Evolutionary conservation across 2,329 filamentous ascomycete genomes (phyloP).

Genomic region (Exserohilum turcica): DNA sequence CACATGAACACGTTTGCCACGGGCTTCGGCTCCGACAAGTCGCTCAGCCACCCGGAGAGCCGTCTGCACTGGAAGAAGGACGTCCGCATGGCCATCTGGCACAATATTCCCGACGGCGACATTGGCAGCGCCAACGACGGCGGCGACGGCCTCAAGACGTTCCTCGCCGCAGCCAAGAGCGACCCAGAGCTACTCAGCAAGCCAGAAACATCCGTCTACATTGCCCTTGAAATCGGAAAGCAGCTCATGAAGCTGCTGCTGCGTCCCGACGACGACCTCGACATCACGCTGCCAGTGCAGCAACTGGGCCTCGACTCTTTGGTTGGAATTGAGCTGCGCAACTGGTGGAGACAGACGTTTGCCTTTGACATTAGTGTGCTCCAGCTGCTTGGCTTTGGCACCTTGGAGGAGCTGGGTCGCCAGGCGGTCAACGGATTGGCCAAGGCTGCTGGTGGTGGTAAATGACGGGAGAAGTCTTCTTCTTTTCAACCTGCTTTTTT

Average conservation of each 20-base stretch:
- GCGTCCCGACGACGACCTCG: conserved; percentile 17
- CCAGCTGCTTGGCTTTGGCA: conserved; percentile 28
- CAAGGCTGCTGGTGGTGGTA: background rate
- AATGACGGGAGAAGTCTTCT: background rate
- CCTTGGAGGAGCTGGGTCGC: conserved; percentile 18
- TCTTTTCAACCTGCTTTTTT: too few species aligned
- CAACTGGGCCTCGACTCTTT: conserved; percentile 43
- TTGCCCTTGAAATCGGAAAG: conserved; percentile 30
- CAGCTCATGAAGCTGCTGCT: conserved; percentile 26
- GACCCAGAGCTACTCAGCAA: conserved; percentile 17
- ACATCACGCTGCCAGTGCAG: conserved; percentile 16
- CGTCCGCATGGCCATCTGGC: conserved; percentile 29
- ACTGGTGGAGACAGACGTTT: conserved; percentile 47
- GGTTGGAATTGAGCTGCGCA: conserved; percentile 47
- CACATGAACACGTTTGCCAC: conserved; percentile 8
- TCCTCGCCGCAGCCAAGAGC: conserved; percentile 12
- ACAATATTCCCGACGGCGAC: conserved; percentile 16
- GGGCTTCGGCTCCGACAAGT: conserved; percentile 24
- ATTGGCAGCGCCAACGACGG: background rate
- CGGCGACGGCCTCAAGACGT: conserved; percentile 13
- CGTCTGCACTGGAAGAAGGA: conserved; percentile 26
- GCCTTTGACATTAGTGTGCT: conserved; percentile 32
- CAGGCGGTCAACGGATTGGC: background rate
- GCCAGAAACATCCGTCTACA: conserved; percentile 4
- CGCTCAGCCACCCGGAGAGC: conserved; percentile 25